Conservation (phyloP, 1,139 yeast species). For the Yamadazyma pseudoaaseri region DNA sequence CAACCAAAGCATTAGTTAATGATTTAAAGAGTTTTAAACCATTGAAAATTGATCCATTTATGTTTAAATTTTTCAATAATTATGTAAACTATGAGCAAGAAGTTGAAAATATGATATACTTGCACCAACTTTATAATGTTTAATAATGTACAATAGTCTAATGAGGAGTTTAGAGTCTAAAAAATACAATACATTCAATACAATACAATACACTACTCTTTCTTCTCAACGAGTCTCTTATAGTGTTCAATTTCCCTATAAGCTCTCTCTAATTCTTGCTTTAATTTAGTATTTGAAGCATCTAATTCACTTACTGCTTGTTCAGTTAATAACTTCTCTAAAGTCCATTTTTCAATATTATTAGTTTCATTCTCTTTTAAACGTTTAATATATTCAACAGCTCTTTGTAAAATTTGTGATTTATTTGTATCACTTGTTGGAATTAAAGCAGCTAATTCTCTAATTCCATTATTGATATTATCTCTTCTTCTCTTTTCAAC, state of each 20-base stretch:
- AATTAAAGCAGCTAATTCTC: constrained; percentile 73
- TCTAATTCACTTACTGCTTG: constrained; percentile 67
- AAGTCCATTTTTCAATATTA: constrained; percentile 89
- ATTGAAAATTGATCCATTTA: constrained; percentile 34
- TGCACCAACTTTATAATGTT: constrained; percentile 12
- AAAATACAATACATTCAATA: background rate
- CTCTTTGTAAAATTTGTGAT: constrained; percentile 83
- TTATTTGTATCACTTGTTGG: constrained; percentile 92
- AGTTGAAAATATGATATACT: constrained; percentile 19
- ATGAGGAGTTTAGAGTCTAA: background rate
- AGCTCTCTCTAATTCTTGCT: constrained; percentile 62
- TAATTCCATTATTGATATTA: constrained; percentile 85
- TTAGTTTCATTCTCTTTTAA: constrained; percentile 85
- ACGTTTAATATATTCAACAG: constrained; percentile 85
- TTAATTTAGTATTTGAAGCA: constrained; percentile 25
- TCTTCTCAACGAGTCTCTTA: constrained; percentile 48
- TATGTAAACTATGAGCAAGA: constrained; percentile 26
- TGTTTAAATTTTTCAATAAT: constrained; percentile 27
- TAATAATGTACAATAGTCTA: constrained; percentile 1
- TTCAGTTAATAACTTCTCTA: constrained; percentile 86
- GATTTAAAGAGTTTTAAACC: constrained; percentile 31
- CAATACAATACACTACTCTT: constrained; percentile 4
- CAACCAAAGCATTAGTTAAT: constrained; percentile 24
- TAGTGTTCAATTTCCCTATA: constrained; percentile 87
- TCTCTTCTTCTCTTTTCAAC: constrained; percentile 97